Evolutionary conservation across 2,329 filamentous ascomycete species (phyloP), one percentile per base, ranked within the genome.

Genomic region (Alternaria metachromatica): DNA sequence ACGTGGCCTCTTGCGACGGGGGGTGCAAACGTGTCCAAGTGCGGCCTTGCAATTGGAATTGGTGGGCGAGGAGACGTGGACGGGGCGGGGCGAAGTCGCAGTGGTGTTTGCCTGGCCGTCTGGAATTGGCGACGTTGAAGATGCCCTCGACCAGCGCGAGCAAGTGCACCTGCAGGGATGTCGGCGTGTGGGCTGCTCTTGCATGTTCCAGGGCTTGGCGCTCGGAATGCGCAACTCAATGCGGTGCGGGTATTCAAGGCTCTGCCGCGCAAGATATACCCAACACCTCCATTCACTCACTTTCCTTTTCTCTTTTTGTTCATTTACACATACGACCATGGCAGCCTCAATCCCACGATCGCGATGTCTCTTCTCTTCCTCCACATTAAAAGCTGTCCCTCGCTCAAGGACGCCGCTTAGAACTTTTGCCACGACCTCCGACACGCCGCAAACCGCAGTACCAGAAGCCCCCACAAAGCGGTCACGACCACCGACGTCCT

Each of bases 401-500:
- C 66, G 70, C 41, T 60, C 68, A 28, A 57, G 56, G 53, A 63
- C 58, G 56, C 62, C 66, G 23, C 71, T 65, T 41, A 69, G 78
- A 63, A 65, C 72, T 58, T 78, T 80, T 58, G 78, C 78, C 73
- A 78, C 77, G 45, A 72, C 72, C 58, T 65, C 74, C 43, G 76
- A 79, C 50, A 62, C 74, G 30, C 65, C 71, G 3, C 68, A 71
- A 41, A 68, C 63, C 20, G 48, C 71, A 43, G 51, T 62, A 9
- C 49, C 74, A 55, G 64, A 72, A 55, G 53, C 72, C n/a, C 70
- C 70, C 3, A 63, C 69, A n/a, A 75, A 74, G 59, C 73, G 78
- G 8, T 68, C 70, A 57, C 79, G 85, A 61, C 81, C 79, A 44
- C 72, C 82, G 28, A 90, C 87, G 13, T 80, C 81, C 3, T 91